Evolutionary conservation across 2,329 filamentous ascomycete species (phyloP).

Genomic region (Botrytis fabae): DNA sequence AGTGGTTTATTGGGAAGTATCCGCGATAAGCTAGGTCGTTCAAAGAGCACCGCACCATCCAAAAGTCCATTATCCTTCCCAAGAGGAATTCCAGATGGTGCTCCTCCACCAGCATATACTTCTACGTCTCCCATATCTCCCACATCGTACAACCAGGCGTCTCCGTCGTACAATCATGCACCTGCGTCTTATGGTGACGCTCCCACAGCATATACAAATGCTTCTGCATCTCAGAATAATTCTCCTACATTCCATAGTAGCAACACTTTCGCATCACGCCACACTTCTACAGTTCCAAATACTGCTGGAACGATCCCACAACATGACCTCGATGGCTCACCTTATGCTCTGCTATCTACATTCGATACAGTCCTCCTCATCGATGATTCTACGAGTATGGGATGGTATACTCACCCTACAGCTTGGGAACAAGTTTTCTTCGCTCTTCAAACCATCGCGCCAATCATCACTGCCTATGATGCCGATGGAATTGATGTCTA

Average conservation of each 20-base stretch:
- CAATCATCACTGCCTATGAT: constrained; percentile 79
- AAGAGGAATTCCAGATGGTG: not conserved
- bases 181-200: not conserved
- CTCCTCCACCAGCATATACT: constrained; percentile 8
- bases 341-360: constrained; percentile 70
- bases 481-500: constrained; percentile 85
- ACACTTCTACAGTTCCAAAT: not conserved
- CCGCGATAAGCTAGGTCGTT: constrained; percentile 9
- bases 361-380: constrained; percentile 92
- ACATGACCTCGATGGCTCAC: constrained; percentile 34
- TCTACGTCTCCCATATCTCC: constrained; percentile 1
- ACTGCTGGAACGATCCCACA: not conserved
- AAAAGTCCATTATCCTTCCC: not conserved
- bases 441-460: constrained; percentile 72
- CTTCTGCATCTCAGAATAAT: not conserved
- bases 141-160: not conserved
- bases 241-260: not conserved
- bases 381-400: constrained; percentile 90
- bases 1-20: constrained; percentile 1
- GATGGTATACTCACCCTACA: constrained; percentile 35
- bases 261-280: not conserved
- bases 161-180: not conserved
- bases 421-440: constrained; percentile 73
- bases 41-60: constrained; percentile 2
- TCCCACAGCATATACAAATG: not conserved